Percentiles rank a stretch among this genome's conserved stretches.
Conservation (phyloP, 2,329 filamentous ascomycete genomes). For the Bipolaris bicolor region DNA sequence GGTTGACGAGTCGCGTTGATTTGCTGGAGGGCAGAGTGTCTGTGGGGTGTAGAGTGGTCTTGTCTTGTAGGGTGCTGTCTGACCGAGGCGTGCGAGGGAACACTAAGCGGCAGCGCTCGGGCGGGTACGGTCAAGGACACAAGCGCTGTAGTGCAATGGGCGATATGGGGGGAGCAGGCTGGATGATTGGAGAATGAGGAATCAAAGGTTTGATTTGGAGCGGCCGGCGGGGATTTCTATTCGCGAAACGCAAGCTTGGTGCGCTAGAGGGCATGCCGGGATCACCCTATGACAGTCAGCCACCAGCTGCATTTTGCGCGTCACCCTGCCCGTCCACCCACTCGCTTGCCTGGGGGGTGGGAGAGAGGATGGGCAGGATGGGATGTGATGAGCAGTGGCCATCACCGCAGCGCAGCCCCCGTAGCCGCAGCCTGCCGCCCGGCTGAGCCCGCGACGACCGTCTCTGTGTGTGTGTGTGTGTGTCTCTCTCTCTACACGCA, state of each 20-base stretch:
- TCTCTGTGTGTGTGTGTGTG: too few species aligned
- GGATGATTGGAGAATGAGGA: constrained; percentile 34
- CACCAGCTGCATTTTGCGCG: constrained; percentile 14
- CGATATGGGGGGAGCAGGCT: constrained; percentile 12
- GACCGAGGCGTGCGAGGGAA: constrained; percentile 17
- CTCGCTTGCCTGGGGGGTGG: neutral
- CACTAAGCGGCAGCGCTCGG: neutral
- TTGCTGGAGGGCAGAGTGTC: constrained; percentile 19
- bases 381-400: neutral
- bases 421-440: too few species aligned
- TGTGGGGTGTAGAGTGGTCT: constrained; percentile 20
- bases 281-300: constrained; percentile 25
- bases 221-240: constrained; percentile 20
- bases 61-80: constrained; percentile 20
- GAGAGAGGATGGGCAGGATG: too few species aligned
- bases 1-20: constrained; percentile 28
- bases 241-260: constrained; percentile 22
- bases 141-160: constrained; percentile 31
- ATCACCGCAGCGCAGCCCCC: neutral
- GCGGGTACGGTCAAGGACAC: constrained; percentile 11
- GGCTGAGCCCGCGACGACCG: neutral
- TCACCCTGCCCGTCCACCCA: neutral
- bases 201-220: constrained; percentile 19
- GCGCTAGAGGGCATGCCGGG: constrained; percentile 23
- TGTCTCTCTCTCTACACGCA: neutral